Evolutionary conservation across 306 rosid genomes (phyloP).

Genomic region (Alnus glutinosa): DNA sequence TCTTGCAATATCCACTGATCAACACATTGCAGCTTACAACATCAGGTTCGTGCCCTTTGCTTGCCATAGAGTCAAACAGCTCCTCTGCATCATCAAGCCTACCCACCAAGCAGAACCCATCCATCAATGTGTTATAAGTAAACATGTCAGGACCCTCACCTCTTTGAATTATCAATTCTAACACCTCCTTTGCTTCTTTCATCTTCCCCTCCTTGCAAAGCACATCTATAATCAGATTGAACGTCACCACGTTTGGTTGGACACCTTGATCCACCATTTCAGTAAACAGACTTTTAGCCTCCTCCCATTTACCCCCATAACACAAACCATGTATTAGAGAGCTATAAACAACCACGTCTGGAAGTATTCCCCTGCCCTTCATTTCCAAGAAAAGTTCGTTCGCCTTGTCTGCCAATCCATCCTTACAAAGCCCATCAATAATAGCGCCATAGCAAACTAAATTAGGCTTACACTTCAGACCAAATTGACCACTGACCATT

Average conservation of each 20-base stretch:
- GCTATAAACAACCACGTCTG: constrained; percentile 40
- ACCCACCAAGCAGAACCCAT: constrained; percentile 42
- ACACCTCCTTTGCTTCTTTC: constrained; percentile 34
- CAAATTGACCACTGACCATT: constrained; percentile 31
- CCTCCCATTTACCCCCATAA: constrained; percentile 37
- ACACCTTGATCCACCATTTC: constrained; percentile 58
- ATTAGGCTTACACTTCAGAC: constrained; percentile 34
- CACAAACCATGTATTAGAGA: constrained; percentile 47
- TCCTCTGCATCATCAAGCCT: constrained; percentile 32
- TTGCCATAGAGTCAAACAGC: constrained; percentile 31
- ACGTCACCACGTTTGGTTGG: constrained; percentile 42
- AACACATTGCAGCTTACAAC: constrained; percentile 31
- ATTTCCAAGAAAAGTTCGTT: constrained; percentile 44
- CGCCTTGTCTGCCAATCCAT: constrained; percentile 42
- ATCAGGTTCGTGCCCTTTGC: constrained; percentile 35
- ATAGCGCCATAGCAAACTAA: constrained; percentile 28
- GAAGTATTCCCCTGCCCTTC: constrained; percentile 35
- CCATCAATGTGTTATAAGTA: constrained; percentile 43
- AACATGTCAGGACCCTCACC: constrained; percentile 25
- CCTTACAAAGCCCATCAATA: constrained; percentile 53
- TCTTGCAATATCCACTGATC: constrained; percentile 41
- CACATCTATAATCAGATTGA: constrained; percentile 33
- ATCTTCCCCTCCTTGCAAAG: constrained; percentile 43
- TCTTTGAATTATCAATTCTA: constrained; percentile 38
- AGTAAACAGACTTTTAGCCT: constrained; percentile 34